Evolutionary conservation across 176 grass and related monocot species (phyloP).

Genomic region (Oryza meridionalis): DNA sequence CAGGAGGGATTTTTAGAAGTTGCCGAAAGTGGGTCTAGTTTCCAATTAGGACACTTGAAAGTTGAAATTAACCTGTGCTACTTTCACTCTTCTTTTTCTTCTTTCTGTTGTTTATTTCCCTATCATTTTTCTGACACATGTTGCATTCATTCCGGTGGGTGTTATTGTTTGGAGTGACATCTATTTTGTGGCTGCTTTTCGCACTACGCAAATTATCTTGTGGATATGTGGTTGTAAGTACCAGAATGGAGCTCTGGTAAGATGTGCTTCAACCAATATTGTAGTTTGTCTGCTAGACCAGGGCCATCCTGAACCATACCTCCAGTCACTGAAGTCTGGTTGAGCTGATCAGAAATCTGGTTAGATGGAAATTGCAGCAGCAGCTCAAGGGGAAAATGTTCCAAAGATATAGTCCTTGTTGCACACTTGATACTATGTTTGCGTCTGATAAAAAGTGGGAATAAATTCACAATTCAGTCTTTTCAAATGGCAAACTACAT

Average conservation of each 20-base stretch:
- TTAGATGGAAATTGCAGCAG: constrained; percentile 17
- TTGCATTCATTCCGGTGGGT: neutral
- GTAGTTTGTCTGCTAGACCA: constrained; percentile 36
- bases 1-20: neutral
- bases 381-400: constrained; percentile 11
- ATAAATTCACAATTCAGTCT: neutral
- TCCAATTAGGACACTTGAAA: neutral
- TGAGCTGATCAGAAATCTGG: neutral
- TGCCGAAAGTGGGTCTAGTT: neutral
- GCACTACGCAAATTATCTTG: constrained; percentile 15
- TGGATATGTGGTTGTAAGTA: constrained; percentile 32
- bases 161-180: constrained; percentile 13
- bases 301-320: constrained; percentile 23
- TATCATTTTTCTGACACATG: neutral
- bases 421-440: constrained; percentile 13
- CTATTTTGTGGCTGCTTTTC: constrained; percentile 28
- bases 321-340: constrained; percentile 10
- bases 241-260: constrained; percentile 26
- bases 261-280: constrained; percentile 28
- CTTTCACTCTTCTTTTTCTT: constrained; percentile 8
- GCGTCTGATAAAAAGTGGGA: neutral
- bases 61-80: neutral
- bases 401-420: constrained; percentile 18
- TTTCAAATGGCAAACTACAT: neutral
- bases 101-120: neutral